Evolutionary conservation across 345 rosid species (phyloP).

Genomic region (Citrus maxima): DNA sequence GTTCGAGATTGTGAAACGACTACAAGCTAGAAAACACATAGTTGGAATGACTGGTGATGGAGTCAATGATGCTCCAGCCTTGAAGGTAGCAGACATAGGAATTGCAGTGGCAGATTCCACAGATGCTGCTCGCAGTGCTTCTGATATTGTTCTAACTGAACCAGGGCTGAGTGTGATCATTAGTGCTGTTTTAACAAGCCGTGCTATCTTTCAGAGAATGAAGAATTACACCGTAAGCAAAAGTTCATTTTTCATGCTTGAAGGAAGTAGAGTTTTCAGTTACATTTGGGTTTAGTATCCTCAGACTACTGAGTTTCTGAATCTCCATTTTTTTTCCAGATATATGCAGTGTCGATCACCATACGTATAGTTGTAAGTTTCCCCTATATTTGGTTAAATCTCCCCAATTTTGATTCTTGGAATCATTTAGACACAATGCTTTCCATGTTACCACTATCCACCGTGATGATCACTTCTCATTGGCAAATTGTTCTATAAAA

Average conservation of each 20-base stretch:
- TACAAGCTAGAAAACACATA: constrained; percentile 77
- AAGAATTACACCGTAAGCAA: constrained; percentile 74
- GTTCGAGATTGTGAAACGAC: constrained; percentile 72
- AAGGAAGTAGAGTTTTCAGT: background rate
- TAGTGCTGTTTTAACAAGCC: constrained; percentile 89
- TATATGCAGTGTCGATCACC: constrained; percentile 85
- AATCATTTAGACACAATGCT: background rate
- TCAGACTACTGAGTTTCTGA: constrained; percentile 3
- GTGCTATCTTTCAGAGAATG: constrained; percentile 94
- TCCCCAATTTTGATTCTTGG: background rate
- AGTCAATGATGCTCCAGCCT: constrained; percentile 90
- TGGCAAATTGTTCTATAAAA: constrained; percentile 5
- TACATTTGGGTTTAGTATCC: background rate
- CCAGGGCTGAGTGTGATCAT: constrained; percentile 92
- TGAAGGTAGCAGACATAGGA: constrained; percentile 86
- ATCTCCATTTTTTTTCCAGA: constrained; percentile 27
- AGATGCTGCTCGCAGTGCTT: constrained; percentile 90
- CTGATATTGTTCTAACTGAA: constrained; percentile 88
- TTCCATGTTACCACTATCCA: background rate
- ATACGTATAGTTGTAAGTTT: constrained; percentile 75
- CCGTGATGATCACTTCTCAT: background rate
- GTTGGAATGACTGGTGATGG: constrained; percentile 98
- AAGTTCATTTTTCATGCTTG: background rate
- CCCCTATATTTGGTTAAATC: background rate
- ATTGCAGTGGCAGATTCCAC: constrained; percentile 94